Evolutionary conservation across 2,329 filamentous ascomycete species (phyloP).

Genomic region (Monosporascus cannonballus): DNA sequence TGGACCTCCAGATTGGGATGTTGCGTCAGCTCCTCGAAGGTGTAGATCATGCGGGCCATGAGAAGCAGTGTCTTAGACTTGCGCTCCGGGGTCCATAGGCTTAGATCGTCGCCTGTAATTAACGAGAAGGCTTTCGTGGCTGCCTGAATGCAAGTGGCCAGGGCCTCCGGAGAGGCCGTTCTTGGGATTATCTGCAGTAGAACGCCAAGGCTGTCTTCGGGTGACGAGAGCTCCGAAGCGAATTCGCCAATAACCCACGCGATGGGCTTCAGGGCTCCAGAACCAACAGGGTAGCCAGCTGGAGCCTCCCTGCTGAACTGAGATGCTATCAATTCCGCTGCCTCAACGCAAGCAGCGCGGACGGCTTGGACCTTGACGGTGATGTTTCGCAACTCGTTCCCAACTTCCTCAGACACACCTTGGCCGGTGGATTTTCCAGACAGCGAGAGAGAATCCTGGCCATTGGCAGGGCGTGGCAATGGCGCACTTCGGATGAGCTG

Average conservation of each 20-base stretch:
- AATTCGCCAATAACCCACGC: constrained; percentile 90
- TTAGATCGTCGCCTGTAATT: constrained; percentile 58
- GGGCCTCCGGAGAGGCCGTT: constrained; percentile 54
- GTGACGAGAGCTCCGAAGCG: constrained; percentile 60
- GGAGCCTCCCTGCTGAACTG: constrained; percentile 49
- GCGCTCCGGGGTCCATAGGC: constrained; percentile 65
- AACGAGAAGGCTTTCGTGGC: constrained; percentile 77
- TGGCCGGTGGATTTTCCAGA: constrained; percentile 26
- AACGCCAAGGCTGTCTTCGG: constrained; percentile 66
- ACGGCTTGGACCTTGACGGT: constrained; percentile 87
- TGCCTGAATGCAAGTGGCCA: constrained; percentile 79
- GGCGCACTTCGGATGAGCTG: constrained; percentile 73
- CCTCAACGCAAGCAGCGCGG: constrained; percentile 70
- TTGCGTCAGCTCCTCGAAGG: constrained; percentile 69
- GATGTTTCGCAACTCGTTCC: constrained; percentile 80
- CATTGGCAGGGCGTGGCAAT: constrained; percentile 33
- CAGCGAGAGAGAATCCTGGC: constrained; percentile 25
- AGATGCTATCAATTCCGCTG: constrained; percentile 70
- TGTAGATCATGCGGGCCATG: constrained; percentile 74
- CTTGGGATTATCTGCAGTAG: constrained; percentile 62
- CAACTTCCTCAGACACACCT: constrained; percentile 65
- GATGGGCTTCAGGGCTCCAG: constrained; percentile 65
- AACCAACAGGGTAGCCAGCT: constrained; percentile 49
- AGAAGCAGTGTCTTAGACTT: constrained; percentile 72
- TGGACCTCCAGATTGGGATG: constrained; percentile 92